phyloP scores from a whole-genome alignment of 2,329 filamentous ascomycete species.

The Claviceps sp. region DNA sequence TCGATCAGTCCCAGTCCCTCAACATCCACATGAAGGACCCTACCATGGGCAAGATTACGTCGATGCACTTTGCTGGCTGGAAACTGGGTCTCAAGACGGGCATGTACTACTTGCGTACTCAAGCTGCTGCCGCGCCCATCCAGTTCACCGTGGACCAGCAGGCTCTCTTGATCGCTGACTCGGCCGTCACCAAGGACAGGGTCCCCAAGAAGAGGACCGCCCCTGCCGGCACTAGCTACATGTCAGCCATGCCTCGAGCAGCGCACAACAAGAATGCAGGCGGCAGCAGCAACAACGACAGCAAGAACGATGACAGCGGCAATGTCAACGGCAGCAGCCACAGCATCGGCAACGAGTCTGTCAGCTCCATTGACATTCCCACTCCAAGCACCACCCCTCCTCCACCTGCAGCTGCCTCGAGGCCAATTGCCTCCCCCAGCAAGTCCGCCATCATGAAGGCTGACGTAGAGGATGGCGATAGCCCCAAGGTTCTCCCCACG shows the following conservation, averaged over 20 bases:
- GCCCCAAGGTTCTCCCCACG: conserved; percentile 62
- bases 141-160: conserved; percentile 99
- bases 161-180: conserved; percentile 77
- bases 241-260: conserved; percentile 50
- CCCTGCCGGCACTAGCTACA: conserved; percentile 39
- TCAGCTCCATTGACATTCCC: conserved; percentile 46
- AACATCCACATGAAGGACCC: conserved; percentile 99
- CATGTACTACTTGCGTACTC: conserved; percentile 99
- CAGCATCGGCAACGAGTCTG: conserved; percentile 14
- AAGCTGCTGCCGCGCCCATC: conserved; percentile 91
- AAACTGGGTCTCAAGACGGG: conserved; percentile 98
- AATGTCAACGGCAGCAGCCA: not conserved
- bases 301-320: not conserved
- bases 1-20: conserved; percentile 96
- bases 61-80: conserved; percentile 99
- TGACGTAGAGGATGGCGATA: conserved; percentile 63
- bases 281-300: conserved; percentile 5
- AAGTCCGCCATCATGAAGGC: conserved; percentile 61
- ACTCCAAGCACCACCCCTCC: conserved; percentile 57
- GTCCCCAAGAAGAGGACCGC: conserved; percentile 56
- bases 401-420: conserved; percentile 23
- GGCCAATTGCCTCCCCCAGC: conserved; percentile 41
- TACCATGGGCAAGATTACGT: conserved; percentile 99
- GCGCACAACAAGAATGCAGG: conserved; percentile 48
- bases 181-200: conserved; percentile 53